Base-by-base conservation (phyloP, 1,139 yeast species). In the Ashbya aceris region DNA sequence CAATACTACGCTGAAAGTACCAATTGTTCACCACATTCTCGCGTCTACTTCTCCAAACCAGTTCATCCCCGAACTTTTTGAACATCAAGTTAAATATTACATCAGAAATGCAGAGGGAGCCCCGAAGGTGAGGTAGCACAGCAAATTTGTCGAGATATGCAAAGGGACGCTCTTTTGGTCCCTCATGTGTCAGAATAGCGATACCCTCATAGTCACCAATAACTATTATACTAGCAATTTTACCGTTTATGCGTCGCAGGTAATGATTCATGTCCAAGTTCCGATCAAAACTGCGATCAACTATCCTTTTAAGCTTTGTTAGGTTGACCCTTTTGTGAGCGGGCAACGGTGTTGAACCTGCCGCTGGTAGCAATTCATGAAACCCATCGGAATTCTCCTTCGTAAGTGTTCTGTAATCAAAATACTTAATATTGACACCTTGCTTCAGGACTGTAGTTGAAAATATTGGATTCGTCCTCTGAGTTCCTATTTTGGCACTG, bases 181-280 rank as follows among this genome's bases (percentile, higher is more conserved):
- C 62, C 58, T 85, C 95, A 72, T 85, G 81, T 0, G 98, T 91
- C 30, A 91, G 73, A 8, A 91, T 80, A 0, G 97, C 97, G 11
- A 87, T 89, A 1, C 97, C 98, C 50, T 89, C 96, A 58, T 91
- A 91, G 57, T 91, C 94, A 1, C 97, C 98, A 4, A 91, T 84
- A 13, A 91, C 74, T 7, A 91, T 79, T 10, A 91, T 61, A 0
- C 85, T 82, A 0, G 96, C 91, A 7, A 91, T 68, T 3, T 69
- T 67, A 1, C 77, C 69, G 47, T 79, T 73, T 30, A 91, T 71
- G 40, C 98, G 68, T 1, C 66, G 48, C 29, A 85, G 63, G 56
- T 89, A 91, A 45, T 74, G 77, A 0, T 76, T 73, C 41, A 75
- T 56, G 50, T 85, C 77, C n/a, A 91, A 63, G 2, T 70, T 56